A percentile compares a stretch with the other conserved stretches of the same genome.
phyloP scores from a whole-genome alignment of 2,329 filamentous ascomycete genomes.

The Pseudogymnoascus sp. region DNA sequence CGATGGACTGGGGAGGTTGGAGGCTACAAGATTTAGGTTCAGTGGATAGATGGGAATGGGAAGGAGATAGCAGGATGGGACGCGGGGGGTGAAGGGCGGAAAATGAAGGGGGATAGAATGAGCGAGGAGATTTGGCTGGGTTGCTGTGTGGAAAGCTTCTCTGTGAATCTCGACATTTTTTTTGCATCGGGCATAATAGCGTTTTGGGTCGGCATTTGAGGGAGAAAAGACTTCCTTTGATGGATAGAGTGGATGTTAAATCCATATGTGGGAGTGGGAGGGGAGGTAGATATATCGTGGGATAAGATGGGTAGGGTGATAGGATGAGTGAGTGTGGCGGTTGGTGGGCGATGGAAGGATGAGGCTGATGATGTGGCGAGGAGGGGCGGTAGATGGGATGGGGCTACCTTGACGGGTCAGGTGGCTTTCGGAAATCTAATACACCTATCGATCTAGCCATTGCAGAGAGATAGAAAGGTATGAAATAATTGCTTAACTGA shows the following conservation, averaged over 20 bases:
- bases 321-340: background rate
- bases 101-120: background rate
- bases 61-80: background rate
- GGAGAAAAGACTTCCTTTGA: background rate
- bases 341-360: background rate
- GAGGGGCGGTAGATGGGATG: background rate
- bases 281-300: background rate
- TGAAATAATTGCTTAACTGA: conserved; percentile 1
- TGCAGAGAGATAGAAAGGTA: background rate
- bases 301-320: background rate
- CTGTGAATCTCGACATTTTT: conserved; percentile 7
- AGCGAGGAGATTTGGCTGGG: background rate
- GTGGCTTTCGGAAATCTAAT: background rate
- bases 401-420: background rate
- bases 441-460: background rate
- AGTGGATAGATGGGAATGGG: conserved; percentile 19
- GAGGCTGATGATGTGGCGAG: background rate
- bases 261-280: background rate
- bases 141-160: background rate
- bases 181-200: conserved; percentile 4
- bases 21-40: conserved; percentile 83
- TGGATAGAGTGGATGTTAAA: conserved; percentile 3
- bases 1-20: conserved; percentile 79
- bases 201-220: background rate
- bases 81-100: background rate